Evolutionary conservation across 2,329 filamentous ascomycete genomes (phyloP).

Genomic region (Hymenoscyphus repandus): DNA sequence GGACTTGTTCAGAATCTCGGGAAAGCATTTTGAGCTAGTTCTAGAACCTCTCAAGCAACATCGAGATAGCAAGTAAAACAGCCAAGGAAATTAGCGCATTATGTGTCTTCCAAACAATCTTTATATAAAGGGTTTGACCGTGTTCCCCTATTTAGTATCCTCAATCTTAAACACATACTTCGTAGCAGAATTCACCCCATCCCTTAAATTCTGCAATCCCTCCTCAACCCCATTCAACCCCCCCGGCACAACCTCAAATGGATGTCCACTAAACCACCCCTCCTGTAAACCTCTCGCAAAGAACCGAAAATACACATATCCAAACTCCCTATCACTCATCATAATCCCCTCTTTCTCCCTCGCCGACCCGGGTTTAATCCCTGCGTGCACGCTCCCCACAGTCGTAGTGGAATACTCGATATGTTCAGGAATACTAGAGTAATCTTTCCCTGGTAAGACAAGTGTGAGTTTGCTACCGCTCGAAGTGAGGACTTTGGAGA

Average conservation of each 20-base stretch:
- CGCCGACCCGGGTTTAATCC: slow-evolving; percentile 8
- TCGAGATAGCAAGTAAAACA: too few relatives aligned
- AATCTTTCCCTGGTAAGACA: slow-evolving; percentile 39
- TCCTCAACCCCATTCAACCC: slow-evolving; percentile 44
- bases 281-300: slow-evolving; percentile 39
- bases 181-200: slow-evolving; percentile 54
- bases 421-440: slow-evolving; percentile 31
- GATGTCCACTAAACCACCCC: slow-evolving; percentile 46
- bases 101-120: too few relatives aligned
- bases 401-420: slow-evolving; percentile 17
- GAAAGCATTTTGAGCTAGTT: too few relatives aligned
- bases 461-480: slow-evolving; percentile 33
- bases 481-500: slow-evolving; percentile 22
- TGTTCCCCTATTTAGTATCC: slow-evolving; percentile 20
- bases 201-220: slow-evolving; percentile 49
- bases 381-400: slow-evolving; percentile 22
- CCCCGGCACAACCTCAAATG: slow-evolving; percentile 45
- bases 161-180: slow-evolving; percentile 54
- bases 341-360: slow-evolving; percentile 18
- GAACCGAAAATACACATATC: slow-evolving; percentile 22
- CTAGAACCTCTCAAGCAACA: too few relatives aligned
- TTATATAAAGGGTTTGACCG: too few relatives aligned
- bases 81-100: too few relatives aligned
- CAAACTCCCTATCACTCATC: slow-evolving; percentile 24
- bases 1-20: too few relatives aligned